Conservation (phyloP, 2,329 filamentous ascomycete species). For the Penicillium sp. region DNA sequence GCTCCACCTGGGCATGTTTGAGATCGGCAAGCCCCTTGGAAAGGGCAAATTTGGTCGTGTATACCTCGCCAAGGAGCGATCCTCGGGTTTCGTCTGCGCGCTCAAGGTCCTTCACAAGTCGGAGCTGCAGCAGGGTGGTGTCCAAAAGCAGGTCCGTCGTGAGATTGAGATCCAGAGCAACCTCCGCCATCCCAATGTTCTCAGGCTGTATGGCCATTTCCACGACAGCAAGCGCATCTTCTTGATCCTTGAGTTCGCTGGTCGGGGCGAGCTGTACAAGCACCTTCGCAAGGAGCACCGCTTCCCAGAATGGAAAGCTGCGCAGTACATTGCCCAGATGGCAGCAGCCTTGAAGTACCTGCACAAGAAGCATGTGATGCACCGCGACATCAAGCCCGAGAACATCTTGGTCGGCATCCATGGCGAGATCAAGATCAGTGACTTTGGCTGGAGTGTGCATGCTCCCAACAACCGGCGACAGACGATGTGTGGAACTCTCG, state of each 20-base stretch:
- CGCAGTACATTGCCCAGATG: conserved; percentile 88
- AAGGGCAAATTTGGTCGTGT: conserved; percentile 89
- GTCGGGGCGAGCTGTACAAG: conserved; percentile 85
- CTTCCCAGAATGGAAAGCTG: conserved; percentile 84
- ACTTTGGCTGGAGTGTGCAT: conserved; percentile 98
- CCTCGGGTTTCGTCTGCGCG: conserved; percentile 79
- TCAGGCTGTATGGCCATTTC: conserved; percentile 83
- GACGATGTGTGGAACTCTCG: conserved; percentile 95
- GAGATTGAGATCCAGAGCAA: conserved; percentile 92
- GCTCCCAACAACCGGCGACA: conserved; percentile 90
- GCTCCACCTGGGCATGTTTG: conserved; percentile 91
- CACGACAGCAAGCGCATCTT: conserved; percentile 88
- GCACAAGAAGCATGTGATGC: conserved; percentile 96
- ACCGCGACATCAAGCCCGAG: conserved; percentile 96
- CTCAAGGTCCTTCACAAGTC: conserved; percentile 85
- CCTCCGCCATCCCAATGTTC: conserved; percentile 80
- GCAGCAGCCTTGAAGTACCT: conserved; percentile 85
- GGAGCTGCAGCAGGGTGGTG: conserved; percentile 75
- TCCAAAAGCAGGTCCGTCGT: conserved; percentile 83
- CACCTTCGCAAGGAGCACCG: conserved; percentile 75
- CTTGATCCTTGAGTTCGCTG: conserved; percentile 82
- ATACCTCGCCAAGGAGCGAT: conserved; percentile 79
- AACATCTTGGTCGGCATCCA: conserved; percentile 96
- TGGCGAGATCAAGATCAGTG: conserved; percentile 97
- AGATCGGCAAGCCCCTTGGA: conserved; percentile 81